Base-by-base conservation (phyloP, 2,329 filamentous ascomycete genomes). In the Dryadomyces sulphureus region DNA sequence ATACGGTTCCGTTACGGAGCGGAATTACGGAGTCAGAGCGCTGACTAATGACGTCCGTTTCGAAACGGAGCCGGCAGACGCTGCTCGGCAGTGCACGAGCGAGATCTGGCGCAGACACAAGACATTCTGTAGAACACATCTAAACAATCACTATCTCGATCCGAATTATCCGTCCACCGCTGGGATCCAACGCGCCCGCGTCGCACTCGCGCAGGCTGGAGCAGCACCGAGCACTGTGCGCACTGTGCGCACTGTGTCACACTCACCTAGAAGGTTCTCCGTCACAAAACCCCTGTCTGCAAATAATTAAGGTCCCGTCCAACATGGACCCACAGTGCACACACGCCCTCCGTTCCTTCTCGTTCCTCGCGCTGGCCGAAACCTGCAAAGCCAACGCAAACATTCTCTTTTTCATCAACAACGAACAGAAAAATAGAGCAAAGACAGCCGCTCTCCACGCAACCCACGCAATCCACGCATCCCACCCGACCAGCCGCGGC, bases 251-350 rank as follows among this genome's bases (percentile, higher is more conserved):
- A n/a, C n/a, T n/a, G 27, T 32, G 27, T 38, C 17, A 19, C 7
- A 7, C 7, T 9, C 22, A 19, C 39, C 38, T 9, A 40, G 38
- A 41, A 41, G 22, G 39, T 20, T 43, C 30, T 43, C 46, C 46
- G 43, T 49, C 48, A 20, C 45, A 42, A 8, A 22, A n/a, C 35
- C 17, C 39, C 30, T 45, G 20, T 22, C 35, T 41, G 42, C 45
- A 19, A 39, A 42, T 43, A 47, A 49, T 40, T 48, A 47, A 46
- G 46, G 46, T 48, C 46, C 49, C 49, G 46, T 48, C 44, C 30
- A 38, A 45, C 34, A 41, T 21, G 30, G 38, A 19, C 38, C 25
- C 38, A 46, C 45, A 46, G 45, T 46, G 45, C 38, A 41, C 27
- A 32, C 14, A 17, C 21, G 19, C 14, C 20, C 25, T 40, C 36